Conservation (phyloP, 225 moss, liverwort and hornwort genomes). For the Polytrichum commune region DNA sequence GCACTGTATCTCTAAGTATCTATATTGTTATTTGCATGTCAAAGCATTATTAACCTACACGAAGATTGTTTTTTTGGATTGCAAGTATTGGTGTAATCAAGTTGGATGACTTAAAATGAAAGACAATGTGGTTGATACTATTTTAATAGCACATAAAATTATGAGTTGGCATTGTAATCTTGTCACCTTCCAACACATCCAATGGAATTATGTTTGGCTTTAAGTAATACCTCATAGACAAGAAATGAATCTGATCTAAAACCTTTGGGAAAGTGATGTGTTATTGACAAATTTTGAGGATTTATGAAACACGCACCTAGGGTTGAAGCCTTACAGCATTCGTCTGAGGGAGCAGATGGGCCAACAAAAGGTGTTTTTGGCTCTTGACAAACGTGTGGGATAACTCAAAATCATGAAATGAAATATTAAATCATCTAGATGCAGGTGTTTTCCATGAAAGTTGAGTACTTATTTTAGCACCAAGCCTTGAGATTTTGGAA, state of each 20-base stretch:
- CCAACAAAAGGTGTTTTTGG: conserved; percentile 5
- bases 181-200: neutral
- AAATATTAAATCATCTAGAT: neutral
- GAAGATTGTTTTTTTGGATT: too few species aligned
- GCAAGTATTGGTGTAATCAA: too few species aligned
- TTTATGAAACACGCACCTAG: neutral
- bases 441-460: neutral
- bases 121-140: too few species aligned
- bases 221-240: neutral
- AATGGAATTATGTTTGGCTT: neutral
- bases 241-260: neutral
- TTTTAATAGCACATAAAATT: too few species aligned
- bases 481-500: neutral
- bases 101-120: too few species aligned
- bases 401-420: neutral
- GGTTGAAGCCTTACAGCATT: neutral
- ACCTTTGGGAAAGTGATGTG: too few species aligned
- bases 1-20: too few species aligned
- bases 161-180: too few species aligned
- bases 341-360: neutral
- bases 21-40: too few species aligned
- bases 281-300: neutral
- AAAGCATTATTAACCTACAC: too few species aligned
- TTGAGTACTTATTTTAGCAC: conserved; percentile 5
- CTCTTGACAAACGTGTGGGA: conserved; percentile 12